These are phyloP conservation scores for Tarenaya hassleriana DNA, from an alignment of 345 rosid species.

Conservation along the genomic window DNA sequence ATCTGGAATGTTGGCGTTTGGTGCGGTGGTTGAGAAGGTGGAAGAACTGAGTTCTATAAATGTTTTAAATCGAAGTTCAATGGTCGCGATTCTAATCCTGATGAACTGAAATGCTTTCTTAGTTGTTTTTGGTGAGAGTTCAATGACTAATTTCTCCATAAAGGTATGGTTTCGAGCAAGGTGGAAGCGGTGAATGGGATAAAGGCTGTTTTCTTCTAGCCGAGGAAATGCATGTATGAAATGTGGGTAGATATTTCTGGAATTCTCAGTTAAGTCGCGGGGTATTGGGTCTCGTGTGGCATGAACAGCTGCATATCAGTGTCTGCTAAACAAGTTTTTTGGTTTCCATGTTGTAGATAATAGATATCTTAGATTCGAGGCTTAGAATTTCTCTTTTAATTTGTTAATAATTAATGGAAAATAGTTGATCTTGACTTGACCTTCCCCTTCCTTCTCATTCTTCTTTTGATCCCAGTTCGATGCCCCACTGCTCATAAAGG, in stretches of 20 bases:
- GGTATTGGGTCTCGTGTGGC: constrained; percentile 3
- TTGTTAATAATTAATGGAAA: background rate
- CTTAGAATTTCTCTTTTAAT: background rate
- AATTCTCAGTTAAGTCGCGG: background rate
- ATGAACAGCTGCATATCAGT: constrained; percentile 4
- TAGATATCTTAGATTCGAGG: background rate
- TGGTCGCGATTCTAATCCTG: background rate
- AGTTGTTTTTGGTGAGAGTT: constrained; percentile 4
- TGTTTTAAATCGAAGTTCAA: background rate
- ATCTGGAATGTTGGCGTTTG: background rate
- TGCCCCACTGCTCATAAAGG: constrained; percentile 60
- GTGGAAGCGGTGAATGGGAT: background rate
- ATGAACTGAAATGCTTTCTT: background rate
- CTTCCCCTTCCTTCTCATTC: constrained; percentile 1
- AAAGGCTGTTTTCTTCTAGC: background rate
- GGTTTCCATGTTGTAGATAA: constrained; percentile 7
- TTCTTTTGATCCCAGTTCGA: constrained; percentile 45
- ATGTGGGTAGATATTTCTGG: background rate
- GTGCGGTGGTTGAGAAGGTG: background rate
- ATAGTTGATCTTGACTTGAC: background rate
- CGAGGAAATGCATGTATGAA: background rate
- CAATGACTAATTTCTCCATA: background rate
- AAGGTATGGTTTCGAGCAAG: background rate
- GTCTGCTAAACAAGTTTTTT: constrained; percentile 6
- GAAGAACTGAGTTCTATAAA: background rate